Percentiles rank a stretch among this genome's conserved stretches.
These are phyloP conservation scores for Sugiyamaella sp. DNA, from an alignment of 1,139 yeast genomes.

Conservation along the genomic window DNA sequence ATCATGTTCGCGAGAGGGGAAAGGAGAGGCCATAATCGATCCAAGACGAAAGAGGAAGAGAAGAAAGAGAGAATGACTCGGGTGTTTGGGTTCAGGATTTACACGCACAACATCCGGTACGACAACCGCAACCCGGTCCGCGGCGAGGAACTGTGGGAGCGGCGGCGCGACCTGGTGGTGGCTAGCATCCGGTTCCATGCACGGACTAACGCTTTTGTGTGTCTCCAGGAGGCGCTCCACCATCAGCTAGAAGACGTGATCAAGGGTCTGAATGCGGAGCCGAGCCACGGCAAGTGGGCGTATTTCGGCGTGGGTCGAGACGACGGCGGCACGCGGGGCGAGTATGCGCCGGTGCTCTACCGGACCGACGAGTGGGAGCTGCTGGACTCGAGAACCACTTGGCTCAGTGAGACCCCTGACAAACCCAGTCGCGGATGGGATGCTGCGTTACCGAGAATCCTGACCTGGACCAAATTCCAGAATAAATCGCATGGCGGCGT, in stretches of 20 bases:
- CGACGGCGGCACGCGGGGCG: constrained; percentile 51
- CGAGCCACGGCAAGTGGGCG: constrained; percentile 46
- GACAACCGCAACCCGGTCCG: constrained; percentile 40
- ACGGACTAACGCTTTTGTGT: constrained; percentile 46
- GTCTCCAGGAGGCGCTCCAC: constrained; percentile 59
- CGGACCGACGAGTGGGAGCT: constrained; percentile 46
- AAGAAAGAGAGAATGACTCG: constrained; percentile 13
- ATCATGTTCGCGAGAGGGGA: no score
- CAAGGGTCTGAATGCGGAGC: constrained; percentile 38
- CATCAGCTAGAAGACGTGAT: constrained; percentile 55
- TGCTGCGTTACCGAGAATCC: constrained; percentile 54
- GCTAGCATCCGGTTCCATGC: constrained; percentile 49
- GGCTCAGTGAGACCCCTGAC: constrained; percentile 47
- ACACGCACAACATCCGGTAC: constrained; percentile 58
- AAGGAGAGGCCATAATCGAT: no score
- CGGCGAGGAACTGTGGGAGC: constrained; percentile 52
- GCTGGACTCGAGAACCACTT: constrained; percentile 37
- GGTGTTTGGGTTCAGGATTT: constrained; percentile 44
- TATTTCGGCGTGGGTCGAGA: constrained; percentile 53
- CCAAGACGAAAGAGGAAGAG: no score
- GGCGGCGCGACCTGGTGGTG: constrained; percentile 46
- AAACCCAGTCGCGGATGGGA: constrained; percentile 60
- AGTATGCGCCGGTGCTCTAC: constrained; percentile 51
- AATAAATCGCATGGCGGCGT: constrained; percentile 19
- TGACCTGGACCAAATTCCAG: constrained; percentile 46